Percentiles rank a stretch among this genome's conserved stretches.
phyloP scores from a whole-genome alignment of 106 monocot species.

The Dendrobium officinale region DNA sequence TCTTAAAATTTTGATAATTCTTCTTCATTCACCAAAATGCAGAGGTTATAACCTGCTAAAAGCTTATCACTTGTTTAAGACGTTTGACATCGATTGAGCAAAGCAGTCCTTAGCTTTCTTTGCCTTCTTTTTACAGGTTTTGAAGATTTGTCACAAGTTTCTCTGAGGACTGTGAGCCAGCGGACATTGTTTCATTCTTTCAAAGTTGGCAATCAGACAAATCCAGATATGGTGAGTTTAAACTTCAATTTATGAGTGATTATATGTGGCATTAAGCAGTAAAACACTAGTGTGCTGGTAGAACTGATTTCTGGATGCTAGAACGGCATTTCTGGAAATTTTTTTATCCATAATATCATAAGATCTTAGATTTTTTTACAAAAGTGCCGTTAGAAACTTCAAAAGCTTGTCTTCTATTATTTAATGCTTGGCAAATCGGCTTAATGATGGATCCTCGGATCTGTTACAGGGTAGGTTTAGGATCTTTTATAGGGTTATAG shows the following conservation, averaged over 20 bases:
- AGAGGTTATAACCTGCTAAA: too few species aligned
- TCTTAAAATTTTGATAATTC: background rate
- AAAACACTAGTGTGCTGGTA: background rate
- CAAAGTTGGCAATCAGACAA: background rate
- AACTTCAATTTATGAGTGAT: background rate
- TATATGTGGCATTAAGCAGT: background rate
- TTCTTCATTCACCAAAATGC: background rate
- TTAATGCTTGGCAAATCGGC: too few species aligned
- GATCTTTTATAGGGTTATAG: too few species aligned
- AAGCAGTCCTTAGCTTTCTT: background rate
- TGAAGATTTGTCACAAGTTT: background rate
- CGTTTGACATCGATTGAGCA: background rate
- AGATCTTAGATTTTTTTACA: too few species aligned
- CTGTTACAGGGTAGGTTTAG: too few species aligned
- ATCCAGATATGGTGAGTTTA: background rate
- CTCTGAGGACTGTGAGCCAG: too few species aligned
- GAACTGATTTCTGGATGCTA: background rate
- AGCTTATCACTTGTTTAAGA: background rate
- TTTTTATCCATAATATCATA: too few species aligned
- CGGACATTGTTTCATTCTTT: too few species aligned
- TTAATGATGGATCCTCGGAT: too few species aligned
- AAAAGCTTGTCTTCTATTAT: too few species aligned
- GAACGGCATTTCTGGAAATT: too few species aligned
- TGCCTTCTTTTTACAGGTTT: background rate
- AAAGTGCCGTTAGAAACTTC: too few species aligned